Evolutionary conservation across 768 basidiomycete species (phyloP).

Genomic region (Phylloporus rhodoxanthus): DNA sequence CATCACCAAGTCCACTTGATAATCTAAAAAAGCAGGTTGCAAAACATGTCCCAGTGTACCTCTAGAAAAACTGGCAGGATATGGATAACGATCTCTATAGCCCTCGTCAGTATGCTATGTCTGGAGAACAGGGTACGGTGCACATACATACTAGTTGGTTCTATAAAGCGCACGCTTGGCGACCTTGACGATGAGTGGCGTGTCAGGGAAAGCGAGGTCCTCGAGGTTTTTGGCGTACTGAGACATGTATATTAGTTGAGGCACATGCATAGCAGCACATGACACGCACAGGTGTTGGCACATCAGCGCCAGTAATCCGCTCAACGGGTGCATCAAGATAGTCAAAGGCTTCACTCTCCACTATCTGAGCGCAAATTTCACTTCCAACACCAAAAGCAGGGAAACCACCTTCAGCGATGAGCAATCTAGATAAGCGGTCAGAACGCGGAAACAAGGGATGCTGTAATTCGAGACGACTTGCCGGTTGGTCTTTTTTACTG

Average conservation of each 20-base stretch:
- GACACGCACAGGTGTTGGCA: constrained; percentile 84
- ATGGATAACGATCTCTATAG: constrained; percentile 17
- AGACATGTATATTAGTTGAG: constrained; percentile 8
- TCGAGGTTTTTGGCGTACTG: constrained; percentile 92
- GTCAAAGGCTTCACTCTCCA: constrained; percentile 97
- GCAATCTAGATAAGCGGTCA: constrained; percentile 46
- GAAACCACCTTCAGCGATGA: constrained; percentile 98
- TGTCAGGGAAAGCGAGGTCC: constrained; percentile 89
- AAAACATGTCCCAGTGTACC: constrained; percentile 3
- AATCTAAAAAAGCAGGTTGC: constrained; percentile 1
- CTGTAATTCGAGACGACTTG: constrained; percentile 28
- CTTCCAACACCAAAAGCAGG: constrained; percentile 97
- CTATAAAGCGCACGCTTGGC: constrained; percentile 90
- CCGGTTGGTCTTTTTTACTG: constrained; percentile 99
- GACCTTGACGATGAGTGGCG: constrained; percentile 85
- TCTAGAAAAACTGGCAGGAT: constrained; percentile 10
- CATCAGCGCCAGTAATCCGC: constrained; percentile 94
- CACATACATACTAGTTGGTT: constrained; percentile 53
- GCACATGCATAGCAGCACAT: constrained; percentile 3
- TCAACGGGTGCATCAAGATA: constrained; percentile 98
- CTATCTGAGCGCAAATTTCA: constrained; percentile 95
- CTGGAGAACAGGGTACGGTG: constrained; percentile 9
- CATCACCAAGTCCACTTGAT: not conserved
- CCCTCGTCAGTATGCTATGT: constrained; percentile 14
- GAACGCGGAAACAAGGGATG: not conserved